Conservation (phyloP, 2,329 filamentous ascomycete species). For the Simplicillium sp. region DNA sequence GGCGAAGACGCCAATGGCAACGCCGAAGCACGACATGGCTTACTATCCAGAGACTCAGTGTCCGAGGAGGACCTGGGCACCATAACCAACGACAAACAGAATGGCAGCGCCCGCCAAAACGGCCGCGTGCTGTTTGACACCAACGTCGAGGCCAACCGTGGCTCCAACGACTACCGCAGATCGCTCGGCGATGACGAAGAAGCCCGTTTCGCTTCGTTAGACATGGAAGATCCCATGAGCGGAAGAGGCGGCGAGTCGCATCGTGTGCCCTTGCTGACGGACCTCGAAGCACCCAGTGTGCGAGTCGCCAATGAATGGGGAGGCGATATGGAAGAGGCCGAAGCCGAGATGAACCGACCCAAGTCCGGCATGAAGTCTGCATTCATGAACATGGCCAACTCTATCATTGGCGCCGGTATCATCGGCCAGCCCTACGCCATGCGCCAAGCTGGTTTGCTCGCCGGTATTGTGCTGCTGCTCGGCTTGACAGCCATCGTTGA, state of each 20-base stretch:
- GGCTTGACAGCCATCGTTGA: conserved; percentile 76
- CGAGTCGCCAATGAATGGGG: conserved; percentile 51
- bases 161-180: conserved; percentile 32
- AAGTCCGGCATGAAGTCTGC: conserved; percentile 80
- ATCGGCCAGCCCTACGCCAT: conserved; percentile 93
- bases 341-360: conserved; percentile 48
- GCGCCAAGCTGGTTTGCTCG: conserved; percentile 76
- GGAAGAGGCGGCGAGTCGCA: conserved; percentile 17
- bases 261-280: conserved; percentile 67
- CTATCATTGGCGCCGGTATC: conserved; percentile 75
- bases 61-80: no score
- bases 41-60: no score
- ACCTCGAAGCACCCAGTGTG: conserved; percentile 72
- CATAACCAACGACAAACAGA: conserved; percentile 11
- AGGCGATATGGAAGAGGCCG: conserved; percentile 28
- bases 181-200: background rate
- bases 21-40: no score
- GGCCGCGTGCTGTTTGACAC: conserved; percentile 11
- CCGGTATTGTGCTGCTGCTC: conserved; percentile 70
- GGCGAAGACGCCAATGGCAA: no score
- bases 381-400: conserved; percentile 99
- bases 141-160: conserved; percentile 11
- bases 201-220: conserved; percentile 21
- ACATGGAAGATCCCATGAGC: conserved; percentile 17
- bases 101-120: conserved; percentile 1